These are phyloP conservation scores for Wickerhamiella hasegawae DNA, from an alignment of 805 yeast genomes.

Conservation along the genomic window DNA sequence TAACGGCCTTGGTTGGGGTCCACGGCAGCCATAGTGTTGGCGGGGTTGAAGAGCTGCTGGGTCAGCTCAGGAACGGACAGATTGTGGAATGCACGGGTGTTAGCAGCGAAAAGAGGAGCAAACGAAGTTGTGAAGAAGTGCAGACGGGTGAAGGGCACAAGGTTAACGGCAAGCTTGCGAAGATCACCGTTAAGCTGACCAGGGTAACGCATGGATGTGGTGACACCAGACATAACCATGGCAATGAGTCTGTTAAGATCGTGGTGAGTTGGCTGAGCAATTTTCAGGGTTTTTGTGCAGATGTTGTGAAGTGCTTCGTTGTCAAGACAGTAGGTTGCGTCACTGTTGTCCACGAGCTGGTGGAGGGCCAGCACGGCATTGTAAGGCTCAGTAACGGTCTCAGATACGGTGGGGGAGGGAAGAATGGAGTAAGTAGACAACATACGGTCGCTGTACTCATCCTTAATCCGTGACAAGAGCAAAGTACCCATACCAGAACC, in stretches of 20 bases:
- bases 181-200: conserved; percentile 90
- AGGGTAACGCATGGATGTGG: conserved; percentile 88
- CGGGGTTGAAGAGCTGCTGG: conserved; percentile 85
- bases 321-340: conserved; percentile 90
- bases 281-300: conserved; percentile 70
- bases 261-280: conserved; percentile 60
- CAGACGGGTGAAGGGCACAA: conserved; percentile 91
- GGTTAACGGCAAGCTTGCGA: conserved; percentile 83
- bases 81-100: conserved; percentile 71
- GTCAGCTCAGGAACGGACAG: conserved; percentile 85
- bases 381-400: conserved; percentile 91
- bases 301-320: conserved; percentile 88
- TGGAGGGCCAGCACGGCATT: conserved; percentile 86
- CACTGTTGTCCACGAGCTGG: conserved; percentile 81
- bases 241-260: conserved; percentile 78
- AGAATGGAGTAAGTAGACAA: conserved; percentile 93
- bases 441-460: conserved; percentile 92
- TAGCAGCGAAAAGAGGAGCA: conserved; percentile 78
- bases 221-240: conserved; percentile 89
- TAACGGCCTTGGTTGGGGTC: conserved; percentile 88
- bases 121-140: conserved; percentile 94
- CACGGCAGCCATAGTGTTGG: conserved; percentile 92
- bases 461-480: conserved; percentile 70
- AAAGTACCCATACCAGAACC: conserved; percentile 96
- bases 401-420: conserved; percentile 84